Evolutionary conservation across 768 basidiomycete species (phyloP), one percentile per base, ranked within the genome.

Genomic region (Russula lepida): DNA sequence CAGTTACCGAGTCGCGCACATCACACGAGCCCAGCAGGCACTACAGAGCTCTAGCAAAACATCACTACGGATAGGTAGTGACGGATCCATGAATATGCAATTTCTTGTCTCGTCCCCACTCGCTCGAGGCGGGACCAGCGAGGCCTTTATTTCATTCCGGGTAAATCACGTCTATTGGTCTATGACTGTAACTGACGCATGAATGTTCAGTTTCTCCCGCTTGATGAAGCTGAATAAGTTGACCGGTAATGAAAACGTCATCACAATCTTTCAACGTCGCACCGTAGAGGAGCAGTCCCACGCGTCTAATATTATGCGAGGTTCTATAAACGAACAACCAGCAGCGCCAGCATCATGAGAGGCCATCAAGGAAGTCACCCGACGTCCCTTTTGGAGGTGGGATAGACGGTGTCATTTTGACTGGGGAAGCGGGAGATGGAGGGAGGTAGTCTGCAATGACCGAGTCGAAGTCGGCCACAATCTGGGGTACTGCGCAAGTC

Each of bases 91-190:
- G 39, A 91, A 90, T 68, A 73, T 98, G 61, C 95, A 98, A 68
- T 90, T 97, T 72, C 78, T 97, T 66, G 93, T 97, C 79, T 86
- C 80, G 32, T 70, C 79, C 1, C 77, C 74, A 52, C 74, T 70
- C 30, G 68, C 71, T 3, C 73, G 68, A 25, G 74, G 71, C 25
- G 79, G 73, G 23, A 75, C 73, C 23, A 75, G 79, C 53, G 77
- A 84, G 56, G 89, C 84, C 0, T 94, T 93, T 67, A 85, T 95
- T 54, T 93, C 95, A 68, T 95, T 94, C 70, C 80, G 88, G 73
- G 94, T 95, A 67, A 70, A 88, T 77, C 17, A 28, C 8, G 28
- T 37, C 35, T 28, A 44, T 53, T 35, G 6, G 4, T 41, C 9
- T 7, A 21, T 47, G 25, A 59, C n/a, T 28, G 25, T 21, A 28